A percentile compares a stretch with the other conserved stretches of the same genome.
phyloP scores from a whole-genome alignment of 495 filamentous ascomycete genomes.

The Penicillium bovifimosum region DNA sequence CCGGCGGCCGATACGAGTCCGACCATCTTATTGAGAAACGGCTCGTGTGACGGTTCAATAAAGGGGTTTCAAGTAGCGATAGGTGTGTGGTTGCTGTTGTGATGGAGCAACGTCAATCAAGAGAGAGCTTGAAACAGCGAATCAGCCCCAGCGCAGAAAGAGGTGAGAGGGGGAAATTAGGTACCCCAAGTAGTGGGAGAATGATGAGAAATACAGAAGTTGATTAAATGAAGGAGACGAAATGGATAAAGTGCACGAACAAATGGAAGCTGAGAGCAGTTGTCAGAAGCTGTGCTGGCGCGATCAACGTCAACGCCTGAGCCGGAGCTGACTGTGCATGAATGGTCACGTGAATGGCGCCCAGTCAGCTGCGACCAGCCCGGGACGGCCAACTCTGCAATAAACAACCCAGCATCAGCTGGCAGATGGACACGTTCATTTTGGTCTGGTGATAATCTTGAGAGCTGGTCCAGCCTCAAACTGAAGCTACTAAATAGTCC shows the following conservation, averaged over 20 bases:
- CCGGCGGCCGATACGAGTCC: conserved; percentile 90
- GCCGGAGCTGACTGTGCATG: conserved; percentile 22
- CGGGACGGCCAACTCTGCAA: background rate
- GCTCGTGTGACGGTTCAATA: conserved; percentile 6
- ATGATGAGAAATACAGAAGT: conserved; percentile 13
- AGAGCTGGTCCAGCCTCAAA: background rate
- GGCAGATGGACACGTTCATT: conserved; percentile 17
- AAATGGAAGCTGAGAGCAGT: conserved; percentile 30
- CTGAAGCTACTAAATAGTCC: conserved; percentile 4
- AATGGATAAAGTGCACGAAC: conserved; percentile 20
- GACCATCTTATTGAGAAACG: conserved; percentile 58
- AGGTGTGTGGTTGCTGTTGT: conserved; percentile 27
- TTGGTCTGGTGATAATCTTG: conserved; percentile 18
- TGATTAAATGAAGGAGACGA: conserved; percentile 18
- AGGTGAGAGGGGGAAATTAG: conserved; percentile 2
- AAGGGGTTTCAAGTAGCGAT: conserved; percentile 11
- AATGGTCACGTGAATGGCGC: conserved; percentile 21
- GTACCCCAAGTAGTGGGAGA: conserved; percentile 10
- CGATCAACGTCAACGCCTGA: conserved; percentile 40
- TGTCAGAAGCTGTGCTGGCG: conserved; percentile 34
- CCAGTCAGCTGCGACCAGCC: conserved; percentile 9
- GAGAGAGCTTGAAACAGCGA: conserved; percentile 30
- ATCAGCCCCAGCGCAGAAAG: conserved; percentile 17
- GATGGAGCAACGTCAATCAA: conserved; percentile 36
- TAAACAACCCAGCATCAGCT: conserved; percentile 21